phyloP scores from a whole-genome alignment of 2,329 filamentous ascomycete genomes.

The Phyllosticta paracitricarpa region DNA sequence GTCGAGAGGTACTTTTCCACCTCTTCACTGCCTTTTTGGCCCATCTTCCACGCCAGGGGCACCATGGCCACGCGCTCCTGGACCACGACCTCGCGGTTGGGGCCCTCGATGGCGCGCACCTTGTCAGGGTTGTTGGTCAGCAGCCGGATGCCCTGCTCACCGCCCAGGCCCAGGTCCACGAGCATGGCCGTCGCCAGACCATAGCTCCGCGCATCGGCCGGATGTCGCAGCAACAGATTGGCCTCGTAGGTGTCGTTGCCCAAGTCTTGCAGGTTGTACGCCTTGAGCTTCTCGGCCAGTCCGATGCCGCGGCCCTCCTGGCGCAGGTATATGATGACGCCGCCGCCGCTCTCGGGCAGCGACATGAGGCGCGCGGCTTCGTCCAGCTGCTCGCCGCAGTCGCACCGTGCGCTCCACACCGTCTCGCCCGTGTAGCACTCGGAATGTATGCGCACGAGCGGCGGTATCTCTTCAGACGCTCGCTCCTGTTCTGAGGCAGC shows the following conservation, averaged over 20 bases:
- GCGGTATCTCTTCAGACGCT: constrained; percentile 36
- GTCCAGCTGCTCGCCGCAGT: constrained; percentile 95
- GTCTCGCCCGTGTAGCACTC: constrained; percentile 99
- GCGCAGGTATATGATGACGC: constrained; percentile 89
- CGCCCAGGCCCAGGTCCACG: constrained; percentile 64
- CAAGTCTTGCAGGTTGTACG: constrained; percentile 93
- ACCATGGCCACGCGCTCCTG: constrained; percentile 92
- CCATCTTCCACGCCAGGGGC: constrained; percentile 79
- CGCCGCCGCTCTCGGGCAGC: constrained; percentile 54
- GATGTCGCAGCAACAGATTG: constrained; percentile 81
- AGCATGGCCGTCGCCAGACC: constrained; percentile 95
- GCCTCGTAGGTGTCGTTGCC: constrained; percentile 97
- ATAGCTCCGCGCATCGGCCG: constrained; percentile 89
- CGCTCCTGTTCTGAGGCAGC: background rate
- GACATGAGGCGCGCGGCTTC: constrained; percentile 93
- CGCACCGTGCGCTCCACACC: constrained; percentile 93
- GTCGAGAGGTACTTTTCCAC: constrained; percentile 91
- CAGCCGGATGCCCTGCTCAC: constrained; percentile 62
- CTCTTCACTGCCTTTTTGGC: constrained; percentile 68
- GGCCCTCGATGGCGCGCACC: constrained; percentile 86
- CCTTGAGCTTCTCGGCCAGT: constrained; percentile 89
- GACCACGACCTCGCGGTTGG: constrained; percentile 76
- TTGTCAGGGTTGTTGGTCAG: constrained; percentile 98
- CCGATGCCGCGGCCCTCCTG: constrained; percentile 96
- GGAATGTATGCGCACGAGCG: constrained; percentile 88